A percentile compares a stretch with the other conserved stretches of the same genome.
phyloP scores from a whole-genome alignment of 371 early-diverging fungal species.

The Circinella minor region DNA sequence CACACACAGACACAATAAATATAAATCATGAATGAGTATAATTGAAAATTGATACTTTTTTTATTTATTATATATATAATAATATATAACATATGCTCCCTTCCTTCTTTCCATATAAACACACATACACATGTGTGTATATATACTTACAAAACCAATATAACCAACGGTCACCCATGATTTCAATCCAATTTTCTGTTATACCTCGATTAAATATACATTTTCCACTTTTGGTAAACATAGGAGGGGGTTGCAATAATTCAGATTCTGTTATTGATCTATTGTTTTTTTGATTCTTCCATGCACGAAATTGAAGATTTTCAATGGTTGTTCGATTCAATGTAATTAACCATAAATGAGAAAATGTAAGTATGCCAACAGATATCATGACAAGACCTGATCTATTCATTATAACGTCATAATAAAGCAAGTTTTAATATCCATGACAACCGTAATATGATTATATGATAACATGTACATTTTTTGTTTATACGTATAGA shows the following conservation, averaged over 20 bases:
- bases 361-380: constrained; percentile 42
- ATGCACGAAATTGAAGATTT: constrained; percentile 34
- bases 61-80: too few relatives aligned
- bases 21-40: too few relatives aligned
- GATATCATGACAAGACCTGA: constrained; percentile 35
- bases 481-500: neutral
- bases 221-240: constrained; percentile 34
- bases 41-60: too few relatives aligned
- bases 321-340: constrained; percentile 59
- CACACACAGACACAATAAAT: too few relatives aligned
- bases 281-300: constrained; percentile 20
- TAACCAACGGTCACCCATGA: constrained; percentile 34
- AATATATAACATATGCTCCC: too few relatives aligned
- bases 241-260: constrained; percentile 5
- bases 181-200: constrained; percentile 33
- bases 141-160: constrained; percentile 41
- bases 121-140: neutral
- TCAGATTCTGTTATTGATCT: neutral
- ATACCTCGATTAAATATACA: constrained; percentile 47
- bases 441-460: neutral
- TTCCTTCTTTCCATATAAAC: neutral
- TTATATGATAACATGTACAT: neutral
- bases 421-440: neutral
- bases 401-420: neutral
- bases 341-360: constrained; percentile 50